These are phyloP conservation scores for Talaromyces wortmannii DNA, from an alignment of 495 filamentous ascomycete species.

Conservation along the genomic window DNA sequence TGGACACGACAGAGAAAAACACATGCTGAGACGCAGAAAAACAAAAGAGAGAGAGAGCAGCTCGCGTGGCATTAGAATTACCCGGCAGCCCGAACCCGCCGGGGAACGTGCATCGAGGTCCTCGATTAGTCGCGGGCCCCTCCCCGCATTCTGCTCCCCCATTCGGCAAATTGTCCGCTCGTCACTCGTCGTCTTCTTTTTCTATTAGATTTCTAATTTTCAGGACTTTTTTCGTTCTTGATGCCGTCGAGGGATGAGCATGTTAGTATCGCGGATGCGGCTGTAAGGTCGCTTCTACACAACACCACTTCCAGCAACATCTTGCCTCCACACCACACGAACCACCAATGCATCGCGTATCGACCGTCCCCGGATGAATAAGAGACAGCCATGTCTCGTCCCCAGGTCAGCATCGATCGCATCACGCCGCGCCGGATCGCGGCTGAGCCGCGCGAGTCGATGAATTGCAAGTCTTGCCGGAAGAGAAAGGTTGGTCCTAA, in stretches of 20 bases:
- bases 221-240: neutral
- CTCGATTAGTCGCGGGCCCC: too few relatives aligned
- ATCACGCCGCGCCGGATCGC: slow-evolving; percentile 65
- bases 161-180: neutral
- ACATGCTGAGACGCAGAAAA: too few relatives aligned
- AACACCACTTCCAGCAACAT: neutral
- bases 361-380: neutral
- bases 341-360: too few relatives aligned
- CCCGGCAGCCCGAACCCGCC: too few relatives aligned
- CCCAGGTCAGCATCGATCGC: slow-evolving; percentile 80
- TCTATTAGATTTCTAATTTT: too few relatives aligned
- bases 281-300: neutral
- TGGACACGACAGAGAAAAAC: too few relatives aligned
- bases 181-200: neutral
- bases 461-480: slow-evolving; percentile 92
- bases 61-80: too few relatives aligned
- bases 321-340: too few relatives aligned
- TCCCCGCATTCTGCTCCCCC: neutral
- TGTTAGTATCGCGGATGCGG: neutral
- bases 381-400: slow-evolving; percentile 51
- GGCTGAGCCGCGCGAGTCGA: slow-evolving; percentile 75
- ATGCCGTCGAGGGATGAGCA: neutral
- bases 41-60: too few relatives aligned
- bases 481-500: slow-evolving; percentile 91
- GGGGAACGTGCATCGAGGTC: too few relatives aligned